Conservation (phyloP, 306 rosid species). For the Astragalus glycyphyllos region DNA sequence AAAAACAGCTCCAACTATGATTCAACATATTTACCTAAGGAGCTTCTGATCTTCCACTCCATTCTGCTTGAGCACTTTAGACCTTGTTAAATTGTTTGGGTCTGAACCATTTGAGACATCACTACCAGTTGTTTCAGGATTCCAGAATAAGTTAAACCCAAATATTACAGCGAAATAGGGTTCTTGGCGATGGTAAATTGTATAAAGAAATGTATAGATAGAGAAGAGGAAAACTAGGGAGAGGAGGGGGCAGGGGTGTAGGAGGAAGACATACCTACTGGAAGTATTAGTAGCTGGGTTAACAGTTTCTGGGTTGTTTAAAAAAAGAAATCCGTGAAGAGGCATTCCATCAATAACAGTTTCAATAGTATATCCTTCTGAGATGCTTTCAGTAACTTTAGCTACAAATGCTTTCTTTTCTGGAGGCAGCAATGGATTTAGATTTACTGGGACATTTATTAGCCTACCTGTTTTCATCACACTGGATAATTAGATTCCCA, state of each 20-base stretch:
- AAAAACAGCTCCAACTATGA: too few species aligned
- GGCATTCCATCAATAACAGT: conserved; percentile 87
- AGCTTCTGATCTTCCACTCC: conserved; percentile 38
- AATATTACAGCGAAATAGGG: neutral
- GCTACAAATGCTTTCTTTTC: conserved; percentile 72
- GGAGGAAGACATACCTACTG: conserved; percentile 53
- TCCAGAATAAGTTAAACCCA: conserved; percentile 29
- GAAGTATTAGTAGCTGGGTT: conserved; percentile 44
- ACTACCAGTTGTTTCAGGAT: conserved; percentile 49
- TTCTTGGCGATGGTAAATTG: neutral
- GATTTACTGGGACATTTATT: conserved; percentile 47
- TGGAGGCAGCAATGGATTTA: conserved; percentile 46
- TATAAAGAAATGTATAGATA: neutral
- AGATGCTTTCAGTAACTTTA: conserved; percentile 61
- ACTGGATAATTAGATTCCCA: conserved; percentile 39
- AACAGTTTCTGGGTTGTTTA: conserved; percentile 49
- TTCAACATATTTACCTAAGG: too few species aligned
- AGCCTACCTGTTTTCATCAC: conserved; percentile 52
- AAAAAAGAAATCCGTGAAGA: conserved; percentile 73
- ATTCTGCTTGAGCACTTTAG: conserved; percentile 48
- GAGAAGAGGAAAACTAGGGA: neutral
- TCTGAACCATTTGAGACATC: conserved; percentile 54
- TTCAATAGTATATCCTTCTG: conserved; percentile 68
- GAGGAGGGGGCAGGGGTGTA: neutral
- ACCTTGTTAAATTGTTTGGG: conserved; percentile 48